These are phyloP conservation scores for Parascedosporium putredinis DNA, from an alignment of 2,329 filamentous ascomycete species.

Conservation along the genomic window DNA sequence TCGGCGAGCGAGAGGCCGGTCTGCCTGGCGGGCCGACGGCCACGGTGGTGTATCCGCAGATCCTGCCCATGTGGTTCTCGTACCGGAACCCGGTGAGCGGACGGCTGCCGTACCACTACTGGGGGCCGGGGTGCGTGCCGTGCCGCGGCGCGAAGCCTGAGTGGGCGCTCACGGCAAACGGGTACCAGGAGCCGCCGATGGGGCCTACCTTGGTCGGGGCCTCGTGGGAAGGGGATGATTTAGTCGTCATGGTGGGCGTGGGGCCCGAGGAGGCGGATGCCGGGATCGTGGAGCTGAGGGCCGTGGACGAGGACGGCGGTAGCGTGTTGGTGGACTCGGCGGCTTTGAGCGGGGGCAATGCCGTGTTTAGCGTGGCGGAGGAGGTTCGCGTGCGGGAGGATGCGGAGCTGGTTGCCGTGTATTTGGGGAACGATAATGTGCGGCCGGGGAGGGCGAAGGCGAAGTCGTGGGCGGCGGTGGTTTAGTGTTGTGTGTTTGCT, in stretches of 20 bases:
- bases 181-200: background rate
- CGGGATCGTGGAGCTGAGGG: background rate
- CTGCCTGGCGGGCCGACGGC: background rate
- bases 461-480: too few species aligned
- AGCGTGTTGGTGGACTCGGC: background rate
- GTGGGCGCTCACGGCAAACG: background rate
- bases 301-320: too few species aligned
- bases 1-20: background rate
- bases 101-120: background rate
- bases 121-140: slow-evolving; percentile 3
- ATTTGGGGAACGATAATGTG: background rate
- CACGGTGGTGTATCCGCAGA: background rate
- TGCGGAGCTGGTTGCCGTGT: background rate
- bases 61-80: slow-evolving; percentile 2
- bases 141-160: slow-evolving; percentile 5
- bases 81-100: slow-evolving; percentile 6
- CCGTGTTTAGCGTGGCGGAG: background rate
- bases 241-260: too few species aligned
- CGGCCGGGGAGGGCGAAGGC: background rate
- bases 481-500: background rate
- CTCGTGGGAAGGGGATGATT: too few species aligned
- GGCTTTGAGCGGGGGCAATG: background rate
- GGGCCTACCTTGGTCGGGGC: too few species aligned
- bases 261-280: too few species aligned
- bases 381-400: background rate